Evolutionary conservation across 495 filamentous ascomycete genomes (phyloP).

Genomic region (Pseudomonodictys pantanalensis): DNA sequence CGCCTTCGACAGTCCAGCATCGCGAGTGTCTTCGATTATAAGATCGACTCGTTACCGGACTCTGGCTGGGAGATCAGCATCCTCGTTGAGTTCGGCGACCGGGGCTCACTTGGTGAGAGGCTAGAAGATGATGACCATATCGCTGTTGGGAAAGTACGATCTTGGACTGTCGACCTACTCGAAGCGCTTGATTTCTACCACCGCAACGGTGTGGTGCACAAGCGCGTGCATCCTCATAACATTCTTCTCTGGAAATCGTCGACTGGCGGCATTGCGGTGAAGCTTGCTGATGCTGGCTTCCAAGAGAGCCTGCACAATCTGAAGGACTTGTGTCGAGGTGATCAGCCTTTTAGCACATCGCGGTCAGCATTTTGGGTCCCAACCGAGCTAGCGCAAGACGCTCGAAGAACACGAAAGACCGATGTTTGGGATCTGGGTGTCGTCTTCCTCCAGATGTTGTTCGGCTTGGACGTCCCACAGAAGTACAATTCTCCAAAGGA

Average conservation of each 20-base stretch:
- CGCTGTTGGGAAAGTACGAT: constrained; percentile 66
- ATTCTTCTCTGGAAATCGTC: constrained; percentile 64
- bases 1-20: constrained; percentile 74
- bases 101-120: constrained; percentile 77
- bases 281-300: constrained; percentile 68
- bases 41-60: constrained; percentile 50
- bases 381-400: constrained; percentile 66
- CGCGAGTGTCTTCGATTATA: constrained; percentile 75
- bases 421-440: constrained; percentile 95
- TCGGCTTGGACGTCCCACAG: constrained; percentile 71
- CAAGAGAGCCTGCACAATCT: constrained; percentile 61
- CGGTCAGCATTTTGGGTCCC: constrained; percentile 77
- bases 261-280: constrained; percentile 57
- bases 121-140: constrained; percentile 74
- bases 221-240: constrained; percentile 71
- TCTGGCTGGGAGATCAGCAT: constrained; percentile 72
- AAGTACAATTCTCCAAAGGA: constrained; percentile 75
- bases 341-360: constrained; percentile 44
- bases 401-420: constrained; percentile 69
- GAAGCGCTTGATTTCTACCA: constrained; percentile 86
- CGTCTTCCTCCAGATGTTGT: constrained; percentile 89
- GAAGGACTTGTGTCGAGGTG: constrained; percentile 46
- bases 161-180: constrained; percentile 87
- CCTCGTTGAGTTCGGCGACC: constrained; percentile 73
- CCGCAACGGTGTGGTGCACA: constrained; percentile 75